Evolutionary conservation across 192 early-diverging fungal species (phyloP).

Genomic region (Linderina pennispora): DNA sequence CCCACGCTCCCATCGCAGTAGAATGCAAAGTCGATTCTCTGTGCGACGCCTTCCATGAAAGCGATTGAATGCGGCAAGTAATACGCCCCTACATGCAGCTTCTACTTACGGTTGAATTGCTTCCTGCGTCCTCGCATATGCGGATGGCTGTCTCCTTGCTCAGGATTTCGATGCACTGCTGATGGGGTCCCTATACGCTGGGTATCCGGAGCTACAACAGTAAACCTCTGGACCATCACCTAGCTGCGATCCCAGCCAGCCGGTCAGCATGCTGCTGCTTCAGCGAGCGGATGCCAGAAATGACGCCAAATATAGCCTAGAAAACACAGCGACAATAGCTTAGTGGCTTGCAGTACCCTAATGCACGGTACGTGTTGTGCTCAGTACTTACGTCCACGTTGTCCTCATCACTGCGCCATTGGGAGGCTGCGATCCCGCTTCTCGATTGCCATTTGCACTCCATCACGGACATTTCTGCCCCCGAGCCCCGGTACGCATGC

Average conservation of each 20-base stretch:
- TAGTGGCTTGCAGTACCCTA: too few species aligned
- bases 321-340: slow-evolving; percentile 2
- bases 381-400: slow-evolving; percentile 32
- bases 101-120: too few species aligned
- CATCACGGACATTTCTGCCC: slow-evolving; percentile 34
- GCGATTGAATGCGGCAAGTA: too few species aligned
- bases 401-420: too few species aligned
- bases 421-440: too few species aligned
- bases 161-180: slow-evolving; percentile 14
- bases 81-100: too few species aligned
- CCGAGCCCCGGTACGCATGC: slow-evolving; percentile 17
- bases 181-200: slow-evolving; percentile 7
- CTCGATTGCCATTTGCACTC: slow-evolving; percentile 30
- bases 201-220: slow-evolving; percentile 10
- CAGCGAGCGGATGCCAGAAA: slow-evolving; percentile 38
- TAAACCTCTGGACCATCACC: slow-evolving; percentile 3
- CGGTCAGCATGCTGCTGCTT: slow-evolving; percentile 22
- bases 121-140: slow-evolving; percentile 14
- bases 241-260: slow-evolving; percentile 1
- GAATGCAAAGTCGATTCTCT: too few species aligned
- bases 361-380: too few species aligned
- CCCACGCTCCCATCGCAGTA: too few species aligned
- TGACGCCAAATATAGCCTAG: slow-evolving; percentile 34
- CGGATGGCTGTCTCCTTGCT: slow-evolving; percentile 25
- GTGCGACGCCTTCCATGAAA: too few species aligned